These are phyloP conservation scores for Stemphylium lycopersici DNA, from an alignment of 2,329 filamentous ascomycete species.

Conservation along the genomic window DNA sequence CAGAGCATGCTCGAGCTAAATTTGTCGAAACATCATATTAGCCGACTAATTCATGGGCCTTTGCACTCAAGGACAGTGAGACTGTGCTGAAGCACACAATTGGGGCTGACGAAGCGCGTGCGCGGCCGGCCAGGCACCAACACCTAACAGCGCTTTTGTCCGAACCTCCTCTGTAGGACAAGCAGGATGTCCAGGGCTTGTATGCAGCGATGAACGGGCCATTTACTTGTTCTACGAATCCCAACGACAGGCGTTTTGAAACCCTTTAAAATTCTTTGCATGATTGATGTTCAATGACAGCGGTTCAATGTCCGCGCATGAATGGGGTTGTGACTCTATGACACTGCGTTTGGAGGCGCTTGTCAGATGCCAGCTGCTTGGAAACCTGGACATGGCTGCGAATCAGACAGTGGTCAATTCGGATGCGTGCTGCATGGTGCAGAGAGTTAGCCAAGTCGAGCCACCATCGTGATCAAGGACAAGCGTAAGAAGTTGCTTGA, in stretches of 20 bases:
- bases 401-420: slow-evolving; percentile 12
- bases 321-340: slow-evolving; percentile 9
- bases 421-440: slow-evolving; percentile 8
- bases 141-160: background rate
- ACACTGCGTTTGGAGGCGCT: slow-evolving; percentile 8
- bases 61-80: background rate
- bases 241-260: slow-evolving; percentile 12
- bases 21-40: background rate
- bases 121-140: background rate
- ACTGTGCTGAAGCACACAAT: background rate
- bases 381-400: slow-evolving; percentile 4
- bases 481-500: background rate
- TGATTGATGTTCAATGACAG: background rate
- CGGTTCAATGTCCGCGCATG: background rate
- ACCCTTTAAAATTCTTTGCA: slow-evolving; percentile 1
- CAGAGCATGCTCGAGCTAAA: background rate
- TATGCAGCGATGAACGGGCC: background rate
- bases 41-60: background rate
- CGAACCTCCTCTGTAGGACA: background rate
- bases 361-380: slow-evolving; percentile 12
- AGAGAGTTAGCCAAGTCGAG: slow-evolving; percentile 4
- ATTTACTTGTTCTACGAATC: background rate
- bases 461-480: background rate
- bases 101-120: background rate
- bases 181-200: background rate